These are phyloP conservation scores for Chamaecrista fasciculata DNA, from an alignment of 306 rosid species.

Conservation along the genomic window DNA sequence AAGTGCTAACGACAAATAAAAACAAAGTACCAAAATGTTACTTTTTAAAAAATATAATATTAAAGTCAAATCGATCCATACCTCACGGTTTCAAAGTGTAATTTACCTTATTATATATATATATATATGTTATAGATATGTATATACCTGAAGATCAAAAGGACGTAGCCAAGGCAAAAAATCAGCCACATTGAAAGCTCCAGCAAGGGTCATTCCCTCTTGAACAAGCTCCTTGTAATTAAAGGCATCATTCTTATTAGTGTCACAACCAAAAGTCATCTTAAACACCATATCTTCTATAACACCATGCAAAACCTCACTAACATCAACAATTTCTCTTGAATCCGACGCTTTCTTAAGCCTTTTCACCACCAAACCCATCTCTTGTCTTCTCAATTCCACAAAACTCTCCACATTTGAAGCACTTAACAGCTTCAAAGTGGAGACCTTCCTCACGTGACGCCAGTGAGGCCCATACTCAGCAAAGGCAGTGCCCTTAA, in stretches of 20 bases:
- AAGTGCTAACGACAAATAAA: no score
- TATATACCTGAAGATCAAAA: slow-evolving; percentile 28
- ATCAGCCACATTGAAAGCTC: slow-evolving; percentile 30
- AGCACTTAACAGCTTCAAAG: neutral
- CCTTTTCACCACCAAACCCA: neutral
- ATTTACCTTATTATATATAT: no score
- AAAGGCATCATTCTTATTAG: neutral
- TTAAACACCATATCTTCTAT: neutral
- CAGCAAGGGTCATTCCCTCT: neutral
- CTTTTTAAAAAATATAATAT: no score
- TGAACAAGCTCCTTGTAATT: slow-evolving; percentile 14
- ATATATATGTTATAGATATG: no score
- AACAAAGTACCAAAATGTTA: no score
- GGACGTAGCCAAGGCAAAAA: slow-evolving; percentile 13
- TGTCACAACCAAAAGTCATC: neutral
- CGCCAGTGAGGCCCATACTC: slow-evolving; percentile 36
- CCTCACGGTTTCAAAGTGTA: no score
- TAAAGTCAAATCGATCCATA: no score
- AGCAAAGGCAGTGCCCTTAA: slow-evolving; percentile 12
- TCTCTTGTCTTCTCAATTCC: slow-evolving; percentile 1
- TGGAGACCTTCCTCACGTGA: slow-evolving; percentile 25
- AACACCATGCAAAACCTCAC: neutral
- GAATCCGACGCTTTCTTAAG: neutral
- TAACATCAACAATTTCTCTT: slow-evolving; percentile 21
- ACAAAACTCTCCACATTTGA: neutral